These are phyloP conservation scores for Hypomyces rosellus DNA, from an alignment of 2,329 filamentous ascomycete genomes.

Conservation along the genomic window DNA sequence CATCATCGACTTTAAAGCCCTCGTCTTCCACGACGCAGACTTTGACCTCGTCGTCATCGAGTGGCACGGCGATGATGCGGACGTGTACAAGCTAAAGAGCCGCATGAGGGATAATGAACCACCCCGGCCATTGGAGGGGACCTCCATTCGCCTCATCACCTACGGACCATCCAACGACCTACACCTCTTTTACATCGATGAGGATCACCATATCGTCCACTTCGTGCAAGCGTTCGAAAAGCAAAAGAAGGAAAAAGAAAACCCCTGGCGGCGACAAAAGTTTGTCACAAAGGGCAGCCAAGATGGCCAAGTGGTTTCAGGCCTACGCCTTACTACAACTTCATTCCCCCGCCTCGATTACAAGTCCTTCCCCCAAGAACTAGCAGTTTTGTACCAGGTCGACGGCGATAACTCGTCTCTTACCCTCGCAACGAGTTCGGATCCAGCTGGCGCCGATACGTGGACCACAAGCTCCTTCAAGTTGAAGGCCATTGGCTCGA, in stretches of 20 bases:
- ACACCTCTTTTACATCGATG: conserved; percentile 7
- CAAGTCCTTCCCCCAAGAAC: neutral
- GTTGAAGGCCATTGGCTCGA: neutral
- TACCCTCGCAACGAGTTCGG: neutral
- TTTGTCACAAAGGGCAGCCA: neutral
- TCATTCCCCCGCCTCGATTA: no score
- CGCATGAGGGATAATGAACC: neutral
- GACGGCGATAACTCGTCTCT: neutral
- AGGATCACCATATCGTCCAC: neutral
- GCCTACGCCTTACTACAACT: neutral
- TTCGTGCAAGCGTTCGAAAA: neutral
- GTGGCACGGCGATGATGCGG: neutral
- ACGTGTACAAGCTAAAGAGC: neutral
- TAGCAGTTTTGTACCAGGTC: neutral
- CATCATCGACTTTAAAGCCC: neutral
- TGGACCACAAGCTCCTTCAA: neutral
- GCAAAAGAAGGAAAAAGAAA: neutral
- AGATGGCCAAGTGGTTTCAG: neutral
- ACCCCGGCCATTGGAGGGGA: conserved; percentile 1
- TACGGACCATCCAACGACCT: neutral
- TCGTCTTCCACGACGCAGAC: conserved; percentile 1
- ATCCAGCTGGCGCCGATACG: neutral
- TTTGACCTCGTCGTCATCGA: conserved; percentile 1
- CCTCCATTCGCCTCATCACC: neutral
- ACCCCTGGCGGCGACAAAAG: neutral